Evolutionary conservation across 139 green algal genomes (phyloP).

Genomic region (Pleodorina starrii): DNA sequence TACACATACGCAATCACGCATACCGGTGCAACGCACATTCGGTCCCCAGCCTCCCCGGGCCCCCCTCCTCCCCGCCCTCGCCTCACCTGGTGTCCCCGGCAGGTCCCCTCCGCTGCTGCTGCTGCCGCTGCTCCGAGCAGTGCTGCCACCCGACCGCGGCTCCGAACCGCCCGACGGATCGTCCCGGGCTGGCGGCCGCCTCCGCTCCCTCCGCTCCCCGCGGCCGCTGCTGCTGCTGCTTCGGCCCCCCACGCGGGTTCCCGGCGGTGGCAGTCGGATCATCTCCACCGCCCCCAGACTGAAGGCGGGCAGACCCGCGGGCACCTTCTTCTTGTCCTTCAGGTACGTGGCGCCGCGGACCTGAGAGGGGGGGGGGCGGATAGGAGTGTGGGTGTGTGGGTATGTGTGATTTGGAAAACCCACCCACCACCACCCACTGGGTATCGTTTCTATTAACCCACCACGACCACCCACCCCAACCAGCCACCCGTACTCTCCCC

Average conservation of each 20-base stretch:
- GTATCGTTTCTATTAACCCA: too few species aligned
- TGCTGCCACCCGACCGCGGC: neutral
- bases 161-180: neutral
- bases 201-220: too few species aligned
- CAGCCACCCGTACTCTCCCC: neutral
- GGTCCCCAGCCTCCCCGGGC: too few species aligned
- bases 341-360: constrained; percentile 69
- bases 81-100: neutral
- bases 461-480: neutral
- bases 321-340: constrained; percentile 67
- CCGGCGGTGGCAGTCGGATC: constrained; percentile 28
- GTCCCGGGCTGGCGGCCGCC: too few species aligned
- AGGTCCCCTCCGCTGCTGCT: constrained; percentile 4
- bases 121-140: neutral
- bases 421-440: too few species aligned
- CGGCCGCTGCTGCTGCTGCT: neutral
- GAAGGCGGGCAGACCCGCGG: constrained; percentile 51
- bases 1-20: neutral
- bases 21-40: neutral
- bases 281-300: constrained; percentile 49
- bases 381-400: neutral
- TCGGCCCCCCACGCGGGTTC: neutral
- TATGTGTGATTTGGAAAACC: too few species aligned
- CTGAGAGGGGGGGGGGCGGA: neutral
- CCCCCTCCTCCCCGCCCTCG: too few species aligned